Evolutionary conservation across 176 grass and related monocot species (phyloP).

Genomic region (Dendrocalamus sinicus): DNA sequence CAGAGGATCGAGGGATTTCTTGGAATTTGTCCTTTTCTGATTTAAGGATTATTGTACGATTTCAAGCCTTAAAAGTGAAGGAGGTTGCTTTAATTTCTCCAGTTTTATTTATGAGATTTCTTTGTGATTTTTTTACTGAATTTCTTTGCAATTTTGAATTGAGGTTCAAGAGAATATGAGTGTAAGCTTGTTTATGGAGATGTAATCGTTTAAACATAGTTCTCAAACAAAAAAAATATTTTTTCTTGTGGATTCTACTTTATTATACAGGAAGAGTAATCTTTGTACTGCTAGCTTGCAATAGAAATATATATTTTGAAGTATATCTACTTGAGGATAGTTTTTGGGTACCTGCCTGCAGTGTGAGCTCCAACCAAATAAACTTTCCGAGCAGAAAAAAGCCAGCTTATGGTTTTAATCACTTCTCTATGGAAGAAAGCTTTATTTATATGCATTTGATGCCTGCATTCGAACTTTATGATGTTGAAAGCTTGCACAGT

Average conservation of each 20-base stretch:
- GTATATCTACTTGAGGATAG: background rate
- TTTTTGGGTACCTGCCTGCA: background rate
- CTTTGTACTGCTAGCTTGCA: slow-evolving; percentile 3
- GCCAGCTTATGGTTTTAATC: background rate
- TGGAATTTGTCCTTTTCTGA: background rate
- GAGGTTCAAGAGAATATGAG: background rate
- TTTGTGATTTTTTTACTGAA: background rate
- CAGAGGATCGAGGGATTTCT: background rate
- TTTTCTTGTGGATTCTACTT: background rate
- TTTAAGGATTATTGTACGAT: background rate
- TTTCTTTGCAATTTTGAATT: background rate
- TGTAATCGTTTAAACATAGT: background rate
- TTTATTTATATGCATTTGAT: background rate
- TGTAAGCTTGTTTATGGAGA: background rate
- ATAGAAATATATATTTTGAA: background rate
- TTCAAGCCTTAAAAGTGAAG: background rate
- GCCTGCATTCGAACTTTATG: background rate
- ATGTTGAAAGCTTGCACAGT: background rate
- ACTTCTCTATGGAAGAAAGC: background rate
- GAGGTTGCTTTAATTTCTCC: background rate
- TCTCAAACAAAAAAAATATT: background rate
- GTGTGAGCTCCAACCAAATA: background rate
- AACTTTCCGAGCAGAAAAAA: background rate
- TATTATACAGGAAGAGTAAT: background rate
- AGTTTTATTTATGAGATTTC: background rate